Evolutionary conservation across 2,329 filamentous ascomycete genomes (phyloP).

Genomic region (Colletotrichum falcatum): DNA sequence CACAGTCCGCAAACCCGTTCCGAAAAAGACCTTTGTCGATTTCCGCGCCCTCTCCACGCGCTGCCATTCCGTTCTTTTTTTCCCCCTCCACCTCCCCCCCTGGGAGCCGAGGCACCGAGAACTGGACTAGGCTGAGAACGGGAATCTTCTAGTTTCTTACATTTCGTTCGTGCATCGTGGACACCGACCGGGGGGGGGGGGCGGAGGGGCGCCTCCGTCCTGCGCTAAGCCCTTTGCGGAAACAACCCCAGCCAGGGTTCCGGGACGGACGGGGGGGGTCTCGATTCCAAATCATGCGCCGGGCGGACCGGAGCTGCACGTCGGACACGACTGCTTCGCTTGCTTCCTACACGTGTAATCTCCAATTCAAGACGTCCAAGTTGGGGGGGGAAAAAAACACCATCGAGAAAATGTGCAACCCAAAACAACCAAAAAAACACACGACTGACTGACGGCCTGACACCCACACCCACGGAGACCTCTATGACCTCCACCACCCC

Average conservation of each 20-base stretch:
- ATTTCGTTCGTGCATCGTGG: no score
- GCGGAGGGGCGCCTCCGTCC: background rate
- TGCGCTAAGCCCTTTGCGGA: constrained; percentile 11
- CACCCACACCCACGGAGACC: background rate
- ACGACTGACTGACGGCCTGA: background rate
- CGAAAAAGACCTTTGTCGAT: no score
- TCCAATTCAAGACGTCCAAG: fast-evolving
- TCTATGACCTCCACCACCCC: background rate
- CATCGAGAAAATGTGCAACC: no score
- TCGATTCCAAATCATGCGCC: constrained; percentile 32
- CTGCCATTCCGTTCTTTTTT: no score
- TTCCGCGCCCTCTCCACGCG: no score
- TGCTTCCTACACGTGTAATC: background rate
- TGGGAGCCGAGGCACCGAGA: constrained; percentile 24
- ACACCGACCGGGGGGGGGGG: no score
- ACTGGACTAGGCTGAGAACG: constrained; percentile 27
- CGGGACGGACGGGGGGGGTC: background rate
- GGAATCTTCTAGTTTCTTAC: constrained; percentile 30
- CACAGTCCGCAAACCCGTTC: constrained; percentile 8
- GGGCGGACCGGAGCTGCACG: no score
- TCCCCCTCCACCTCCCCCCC: no score
- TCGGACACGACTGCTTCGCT: no score
- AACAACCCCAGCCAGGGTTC: background rate
- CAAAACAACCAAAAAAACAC: no score
- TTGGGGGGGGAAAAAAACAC: no score